Conservation (phyloP, 768 basidiomycete species). For the Mycena floridula region DNA sequence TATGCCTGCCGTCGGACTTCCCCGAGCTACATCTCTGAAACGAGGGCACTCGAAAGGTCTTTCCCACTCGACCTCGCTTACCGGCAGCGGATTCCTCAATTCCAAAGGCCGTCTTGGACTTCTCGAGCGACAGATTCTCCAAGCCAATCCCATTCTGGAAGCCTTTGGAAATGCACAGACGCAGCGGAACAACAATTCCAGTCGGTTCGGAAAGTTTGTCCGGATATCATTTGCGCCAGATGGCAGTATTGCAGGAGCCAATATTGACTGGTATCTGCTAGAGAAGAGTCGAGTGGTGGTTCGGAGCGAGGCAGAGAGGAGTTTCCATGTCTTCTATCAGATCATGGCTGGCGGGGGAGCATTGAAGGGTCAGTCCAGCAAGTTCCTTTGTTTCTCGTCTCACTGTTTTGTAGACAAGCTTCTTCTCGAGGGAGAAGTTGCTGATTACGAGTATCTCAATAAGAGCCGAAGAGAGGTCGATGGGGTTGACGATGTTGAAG, state of each 20-base stretch:
- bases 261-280: slow-evolving; percentile 97
- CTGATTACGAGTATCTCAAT: slow-evolving; percentile 88
- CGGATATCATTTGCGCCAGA: slow-evolving; percentile 89
- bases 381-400: not conserved
- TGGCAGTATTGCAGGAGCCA: slow-evolving; percentile 95
- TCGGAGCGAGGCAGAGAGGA: slow-evolving; percentile 82
- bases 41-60: slow-evolving; percentile 40
- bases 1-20: slow-evolving; percentile 63
- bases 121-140: slow-evolving; percentile 92
- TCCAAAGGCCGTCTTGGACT: slow-evolving; percentile 78
- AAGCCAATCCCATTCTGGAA: slow-evolving; percentile 96
- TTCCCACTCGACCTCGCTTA: slow-evolving; percentile 39
- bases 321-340: slow-evolving; percentile 98
- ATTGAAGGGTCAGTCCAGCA: slow-evolving; percentile 54
- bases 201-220: slow-evolving; percentile 98
- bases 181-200: slow-evolving; percentile 96
- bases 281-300: slow-evolving; percentile 96
- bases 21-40: slow-evolving; percentile 57
- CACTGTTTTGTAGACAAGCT: slow-evolving; percentile 47
- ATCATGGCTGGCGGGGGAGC: slow-evolving; percentile 69
- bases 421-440: slow-evolving; percentile 65
- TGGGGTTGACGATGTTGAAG: slow-evolving; percentile 86
- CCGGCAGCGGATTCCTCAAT: slow-evolving; percentile 38
- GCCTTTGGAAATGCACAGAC: slow-evolving; percentile 99
- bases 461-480: slow-evolving; percentile 89